Percentiles rank a stretch among this genome's conserved stretches.
phyloP scores from a whole-genome alignment of 306 rosid species.

The Abrus pulchellus region DNA sequence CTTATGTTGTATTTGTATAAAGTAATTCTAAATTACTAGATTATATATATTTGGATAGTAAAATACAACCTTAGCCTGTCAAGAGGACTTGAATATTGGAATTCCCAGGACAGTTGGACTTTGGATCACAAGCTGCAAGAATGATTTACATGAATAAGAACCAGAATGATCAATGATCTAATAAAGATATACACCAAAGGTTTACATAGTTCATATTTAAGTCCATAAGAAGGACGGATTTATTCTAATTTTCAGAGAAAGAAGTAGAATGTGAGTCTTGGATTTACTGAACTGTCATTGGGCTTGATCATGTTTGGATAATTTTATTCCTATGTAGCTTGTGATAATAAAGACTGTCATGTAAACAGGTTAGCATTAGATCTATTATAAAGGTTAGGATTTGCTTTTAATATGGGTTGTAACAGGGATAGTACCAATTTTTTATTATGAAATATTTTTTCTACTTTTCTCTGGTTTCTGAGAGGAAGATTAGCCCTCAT shows the following conservation, averaged over 20 bases:
- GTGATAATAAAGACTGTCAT: not conserved
- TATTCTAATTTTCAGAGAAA: not conserved
- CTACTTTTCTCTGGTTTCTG: not conserved
- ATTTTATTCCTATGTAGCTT: not conserved
- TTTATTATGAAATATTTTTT: not conserved
- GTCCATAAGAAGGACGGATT: not conserved
- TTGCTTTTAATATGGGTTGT: not conserved
- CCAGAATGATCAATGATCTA: not conserved
- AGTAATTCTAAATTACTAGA: too few relatives aligned
- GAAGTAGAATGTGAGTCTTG: not conserved
- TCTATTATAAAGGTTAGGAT: not conserved
- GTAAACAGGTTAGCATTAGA: not conserved
- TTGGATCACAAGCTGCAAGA: constrained; percentile 24
- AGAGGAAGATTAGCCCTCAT: constrained; percentile 6
- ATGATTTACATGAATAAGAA: constrained; percentile 23
- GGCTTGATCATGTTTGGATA: constrained; percentile 11
- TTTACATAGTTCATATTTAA: constrained; percentile 9
- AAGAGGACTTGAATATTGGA: not conserved
- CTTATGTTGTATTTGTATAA: too few relatives aligned
- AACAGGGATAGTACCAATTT: not conserved
- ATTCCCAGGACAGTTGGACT: not conserved
- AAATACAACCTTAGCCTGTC: too few relatives aligned
- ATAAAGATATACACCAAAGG: not conserved
- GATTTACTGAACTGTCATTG: not conserved
- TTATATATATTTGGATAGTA: too few relatives aligned